Base-by-base conservation (phyloP, 140 eudicot genomes). In the Senecio squalidus region DNA sequence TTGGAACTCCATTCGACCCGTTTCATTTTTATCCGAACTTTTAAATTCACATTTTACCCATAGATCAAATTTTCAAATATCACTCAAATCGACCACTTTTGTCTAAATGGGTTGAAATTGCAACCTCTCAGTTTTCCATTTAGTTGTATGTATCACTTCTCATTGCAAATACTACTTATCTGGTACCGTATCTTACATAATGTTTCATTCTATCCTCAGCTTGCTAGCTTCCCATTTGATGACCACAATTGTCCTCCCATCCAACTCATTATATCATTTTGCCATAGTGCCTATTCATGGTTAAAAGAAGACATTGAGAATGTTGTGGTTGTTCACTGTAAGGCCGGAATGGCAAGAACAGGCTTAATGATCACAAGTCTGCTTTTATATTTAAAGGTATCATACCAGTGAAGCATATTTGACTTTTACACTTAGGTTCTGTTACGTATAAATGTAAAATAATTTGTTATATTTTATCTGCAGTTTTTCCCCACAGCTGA, bases 331-430 rank as follows among this genome's bases (percentile, higher is more conserved):
- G 98, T 91, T 66, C 98, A 91, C 62, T 91, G 98, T 75, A 91
- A 91, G 76, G 98, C 98, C 24, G 98, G 98, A 66, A 91, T 91
- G 98, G 98, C 98, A 53, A 84, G 96, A 76, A 91, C 98, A 0
- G 98, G 98, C 9, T 74, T 91, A 72, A 91, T 91, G 98, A 91
- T 91, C 54, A 80, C 98, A 55, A 91, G 98, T 67, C 86, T 91
- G 72, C 94, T 91, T 64, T 58, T 91, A 50, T 86, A 83, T 58
- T 67, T 91, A 22, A 91, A 91, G 92, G 96, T 91, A 55, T 55
- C 43, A 41, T 51, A n/a, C n/a, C 24, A 26, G 30, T 18, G 20
- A n/a, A n/a, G n/a, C n/a, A n/a, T n/a, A n/a, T n/a, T 17, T 31
- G 36, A 16, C 60, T 59, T 76, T 39, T 10, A 40, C 21, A 31